Evolutionary conservation across 345 rosid genomes (phyloP), one percentile per base, ranked within the genome.

Genomic region (Aquilaria sinensis): DNA sequence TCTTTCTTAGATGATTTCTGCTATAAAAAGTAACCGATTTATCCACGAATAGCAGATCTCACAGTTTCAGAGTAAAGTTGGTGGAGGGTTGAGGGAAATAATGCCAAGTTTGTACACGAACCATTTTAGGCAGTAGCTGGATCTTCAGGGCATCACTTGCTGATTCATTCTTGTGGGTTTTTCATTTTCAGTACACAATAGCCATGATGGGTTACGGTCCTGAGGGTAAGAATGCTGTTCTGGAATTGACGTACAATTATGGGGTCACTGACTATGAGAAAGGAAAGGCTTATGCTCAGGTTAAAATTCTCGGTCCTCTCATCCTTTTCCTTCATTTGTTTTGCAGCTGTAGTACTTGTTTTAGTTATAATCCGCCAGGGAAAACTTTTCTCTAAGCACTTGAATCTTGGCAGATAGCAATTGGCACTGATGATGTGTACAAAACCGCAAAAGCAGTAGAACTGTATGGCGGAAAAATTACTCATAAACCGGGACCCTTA

Each of bases 401-500:
- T 53, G 15, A 50, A 3, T 49, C 52, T 33, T 62, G n/a, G 70
- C 87, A 94, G 96, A 88, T 94, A 70, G 97, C 97, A 16, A 82
- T 90, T 58, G 97, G 97, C 75, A 94, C 97, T 6, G 90, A 94
- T 81, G 99, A 94, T 67, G 97, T 90, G 51, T 88, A 88, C 76
- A 90, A 72, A 83, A 94, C 96, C 12, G 96, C 99, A 34, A 96
- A 90, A 75, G 99, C 91, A 47, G 61, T 94, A 9, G 86, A 88
- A 75, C 72, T 83, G 47, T 80, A 63, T 73, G 96, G 99, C 10
- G 99, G 99, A 47, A 94, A 90, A 80, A 62, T 94, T 62, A 90
- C 90, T 4, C 82, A 96, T 65, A 91, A 94, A 63, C 96, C 99
- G 63, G 99, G 99, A 65, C 99, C 99, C 0, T 80, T 90, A 67